These are phyloP conservation scores for Podila epicladia DNA, from an alignment of 192 early-diverging fungal genomes.

Conservation along the genomic window DNA sequence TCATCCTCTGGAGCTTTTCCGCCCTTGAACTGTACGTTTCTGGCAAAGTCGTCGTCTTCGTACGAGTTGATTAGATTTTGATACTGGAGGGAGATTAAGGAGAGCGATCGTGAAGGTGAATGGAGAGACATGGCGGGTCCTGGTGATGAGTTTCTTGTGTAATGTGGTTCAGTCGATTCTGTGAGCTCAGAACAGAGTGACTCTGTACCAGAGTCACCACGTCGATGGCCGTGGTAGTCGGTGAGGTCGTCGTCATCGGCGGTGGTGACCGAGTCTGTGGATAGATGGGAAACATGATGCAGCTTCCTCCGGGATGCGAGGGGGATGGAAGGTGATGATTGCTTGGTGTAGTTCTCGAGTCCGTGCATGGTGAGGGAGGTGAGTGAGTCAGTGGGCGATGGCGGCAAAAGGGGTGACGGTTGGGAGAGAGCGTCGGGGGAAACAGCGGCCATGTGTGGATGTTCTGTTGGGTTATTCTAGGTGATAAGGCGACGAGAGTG, in stretches of 20 bases:
- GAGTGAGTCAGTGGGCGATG: background rate
- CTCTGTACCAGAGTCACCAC: constrained; percentile 15
- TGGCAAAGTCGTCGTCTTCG: background rate
- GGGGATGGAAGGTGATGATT: background rate
- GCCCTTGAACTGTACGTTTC: background rate
- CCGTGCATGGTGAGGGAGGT: background rate
- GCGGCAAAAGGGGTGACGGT: background rate
- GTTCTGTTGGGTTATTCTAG: too few species aligned
- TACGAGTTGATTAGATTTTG: background rate
- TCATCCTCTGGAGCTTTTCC: background rate
- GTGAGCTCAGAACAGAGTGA: constrained; percentile 14
- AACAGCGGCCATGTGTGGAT: background rate
- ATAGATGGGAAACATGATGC: constrained; percentile 26
- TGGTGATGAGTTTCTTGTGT: background rate
- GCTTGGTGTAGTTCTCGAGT: background rate
- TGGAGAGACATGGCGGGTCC: constrained; percentile 8
- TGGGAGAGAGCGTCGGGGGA: background rate
- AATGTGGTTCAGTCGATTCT: background rate
- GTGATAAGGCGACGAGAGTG: too few species aligned
- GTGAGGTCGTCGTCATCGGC: constrained; percentile 33
- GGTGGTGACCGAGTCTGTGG: constrained; percentile 14
- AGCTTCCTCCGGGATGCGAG: background rate
- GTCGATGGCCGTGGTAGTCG: constrained; percentile 16
- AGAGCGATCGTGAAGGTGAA: constrained; percentile 1
- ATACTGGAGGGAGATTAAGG: background rate